A percentile compares a stretch with the other conserved stretches of the same genome.
Conservation (phyloP, 2,329 filamentous ascomycete species). For the Torrubiella hemipterigena region DNA sequence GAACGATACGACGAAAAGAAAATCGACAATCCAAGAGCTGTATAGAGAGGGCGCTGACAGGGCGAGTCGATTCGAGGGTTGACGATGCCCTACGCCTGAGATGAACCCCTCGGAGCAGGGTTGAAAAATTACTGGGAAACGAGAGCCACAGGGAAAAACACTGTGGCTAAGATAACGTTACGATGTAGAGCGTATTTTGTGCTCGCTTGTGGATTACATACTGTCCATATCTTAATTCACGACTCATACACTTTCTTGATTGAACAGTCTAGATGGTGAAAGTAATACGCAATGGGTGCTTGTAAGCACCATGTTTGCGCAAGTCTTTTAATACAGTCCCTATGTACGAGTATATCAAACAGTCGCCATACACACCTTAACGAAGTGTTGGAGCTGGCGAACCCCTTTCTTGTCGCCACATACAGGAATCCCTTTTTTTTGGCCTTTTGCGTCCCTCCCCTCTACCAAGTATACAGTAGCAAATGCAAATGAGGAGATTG, state of each 20-base stretch:
- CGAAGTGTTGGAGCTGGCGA: constrained; percentile 2
- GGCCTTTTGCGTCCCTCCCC: background rate
- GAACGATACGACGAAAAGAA: background rate
- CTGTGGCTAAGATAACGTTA: no score
- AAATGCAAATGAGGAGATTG: background rate
- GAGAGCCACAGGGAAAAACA: no score
- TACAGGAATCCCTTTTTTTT: constrained; percentile 1
- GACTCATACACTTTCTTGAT: background rate
- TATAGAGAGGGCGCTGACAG: no score
- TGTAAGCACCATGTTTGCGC: background rate
- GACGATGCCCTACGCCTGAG: no score
- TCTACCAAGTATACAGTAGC: constrained; percentile 2
- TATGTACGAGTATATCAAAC: constrained; percentile 3
- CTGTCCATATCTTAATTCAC: background rate
- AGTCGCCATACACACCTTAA: no score
- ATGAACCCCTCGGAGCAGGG: no score
- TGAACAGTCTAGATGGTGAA: background rate
- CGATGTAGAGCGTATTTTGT: no score
- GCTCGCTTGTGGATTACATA: no score
- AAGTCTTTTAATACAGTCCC: constrained; percentile 5
- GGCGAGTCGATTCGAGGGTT: no score
- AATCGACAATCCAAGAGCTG: no score
- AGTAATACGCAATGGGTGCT: background rate
- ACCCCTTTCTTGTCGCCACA: background rate
- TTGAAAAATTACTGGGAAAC: no score